Conservation (phyloP, 768 basidiomycete genomes). For the Tricholoma bakamatsutake region DNA sequence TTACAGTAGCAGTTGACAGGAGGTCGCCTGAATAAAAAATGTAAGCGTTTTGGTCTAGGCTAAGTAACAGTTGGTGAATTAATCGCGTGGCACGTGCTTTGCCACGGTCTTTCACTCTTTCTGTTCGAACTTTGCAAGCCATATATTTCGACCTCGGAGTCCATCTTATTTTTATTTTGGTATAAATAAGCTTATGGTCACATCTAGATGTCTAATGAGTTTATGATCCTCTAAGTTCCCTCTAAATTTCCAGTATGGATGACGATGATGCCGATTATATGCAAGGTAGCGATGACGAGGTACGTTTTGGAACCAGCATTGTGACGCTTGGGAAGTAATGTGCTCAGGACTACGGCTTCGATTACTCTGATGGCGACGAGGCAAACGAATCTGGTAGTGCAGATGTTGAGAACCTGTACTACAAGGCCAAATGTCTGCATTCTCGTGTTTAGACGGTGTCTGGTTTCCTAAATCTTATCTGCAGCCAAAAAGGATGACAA, state of each 20-base stretch:
- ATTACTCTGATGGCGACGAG: slow-evolving; percentile 90
- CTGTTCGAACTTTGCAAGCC: not conserved
- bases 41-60: no score
- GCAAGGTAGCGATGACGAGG: slow-evolving; percentile 86
- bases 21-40: no score
- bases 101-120: no score
- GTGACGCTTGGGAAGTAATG: slow-evolving; percentile 6
- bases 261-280: slow-evolving; percentile 94
- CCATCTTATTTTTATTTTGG: not conserved
- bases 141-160: not conserved
- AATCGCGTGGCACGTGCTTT: not conserved
- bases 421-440: slow-evolving; percentile 86
- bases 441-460: not conserved
- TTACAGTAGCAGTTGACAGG: no score
- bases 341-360: slow-evolving; percentile 86
- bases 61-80: not conserved
- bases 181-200: not conserved
- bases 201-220: not conserved
- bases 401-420: slow-evolving; percentile 98
- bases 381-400: slow-evolving; percentile 74
- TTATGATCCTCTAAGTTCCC: not conserved
- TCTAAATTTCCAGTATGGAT: slow-evolving; percentile 51
- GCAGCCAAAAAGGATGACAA: slow-evolving; percentile 91
- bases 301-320: slow-evolving; percentile 23
- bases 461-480: slow-evolving; percentile 4